Conservation (phyloP, 106 monocot genomes). For the Apostasia shenzhenica region DNA sequence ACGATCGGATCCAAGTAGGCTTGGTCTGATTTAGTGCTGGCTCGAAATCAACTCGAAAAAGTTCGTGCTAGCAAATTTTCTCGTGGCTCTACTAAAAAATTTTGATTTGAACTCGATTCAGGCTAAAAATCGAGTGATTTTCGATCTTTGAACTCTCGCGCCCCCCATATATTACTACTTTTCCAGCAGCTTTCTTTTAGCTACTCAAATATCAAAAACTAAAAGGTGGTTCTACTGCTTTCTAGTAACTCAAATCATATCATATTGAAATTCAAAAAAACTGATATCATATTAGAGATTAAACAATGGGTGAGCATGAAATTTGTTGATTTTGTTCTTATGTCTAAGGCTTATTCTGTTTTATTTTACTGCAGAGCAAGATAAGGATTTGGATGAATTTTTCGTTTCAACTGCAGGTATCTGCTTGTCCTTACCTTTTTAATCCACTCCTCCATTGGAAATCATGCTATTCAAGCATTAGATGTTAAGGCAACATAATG, state of each 20-base stretch:
- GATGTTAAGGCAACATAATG: neutral
- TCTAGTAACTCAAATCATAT: neutral
- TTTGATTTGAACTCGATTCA: neutral
- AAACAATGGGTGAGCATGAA: too few relatives aligned
- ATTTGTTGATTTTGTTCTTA: neutral
- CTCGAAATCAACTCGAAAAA: neutral
- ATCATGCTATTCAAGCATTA: neutral
- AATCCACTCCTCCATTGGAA: neutral
- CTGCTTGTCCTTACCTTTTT: neutral
- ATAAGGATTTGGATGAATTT: constrained; percentile 76
- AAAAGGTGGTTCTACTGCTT: neutral
- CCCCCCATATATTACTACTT: too few relatives aligned
- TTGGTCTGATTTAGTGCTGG: too few relatives aligned
- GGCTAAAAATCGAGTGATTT: neutral
- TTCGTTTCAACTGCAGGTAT: constrained; percentile 93
- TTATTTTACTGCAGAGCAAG: constrained; percentile 66
- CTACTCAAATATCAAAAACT: neutral
- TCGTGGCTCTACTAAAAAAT: neutral
- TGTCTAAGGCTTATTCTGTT: neutral
- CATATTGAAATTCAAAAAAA: neutral
- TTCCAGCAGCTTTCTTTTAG: neutral
- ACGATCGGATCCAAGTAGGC: too few relatives aligned
- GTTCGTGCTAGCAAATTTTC: neutral
- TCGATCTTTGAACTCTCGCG: too few relatives aligned
- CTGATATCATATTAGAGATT: too few relatives aligned